Base-by-base conservation (phyloP, 1,284 basidiomycete species). In the Ustanciosporium gigantosporum region DNA sequence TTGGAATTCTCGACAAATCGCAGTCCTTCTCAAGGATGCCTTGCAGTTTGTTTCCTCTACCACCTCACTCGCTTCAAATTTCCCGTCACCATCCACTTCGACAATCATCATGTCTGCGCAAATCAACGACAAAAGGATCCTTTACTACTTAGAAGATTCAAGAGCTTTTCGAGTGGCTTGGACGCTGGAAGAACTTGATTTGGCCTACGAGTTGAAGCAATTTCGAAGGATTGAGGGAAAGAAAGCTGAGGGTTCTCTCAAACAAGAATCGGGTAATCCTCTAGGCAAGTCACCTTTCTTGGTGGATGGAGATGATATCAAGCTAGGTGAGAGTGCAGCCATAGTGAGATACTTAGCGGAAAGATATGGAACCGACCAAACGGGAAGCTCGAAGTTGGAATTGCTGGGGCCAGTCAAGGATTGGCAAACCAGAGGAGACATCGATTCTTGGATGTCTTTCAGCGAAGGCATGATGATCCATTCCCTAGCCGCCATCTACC, bases 71-170 rank as follows among this genome's bases (percentile, higher is more conserved):
- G n/a, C n/a, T n/a, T n/a, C n/a, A n/a, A n/a, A n/a, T n/a, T n/a
- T n/a, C n/a, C n/a, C n/a, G n/a, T n/a, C n/a, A n/a, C n/a, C n/a
- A n/a, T n/a, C n/a, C n/a, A n/a, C n/a, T n/a, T n/a, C n/a, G n/a
- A n/a, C n/a, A n/a, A n/a, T n/a, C n/a, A n/a, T n/a, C n/a, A n/a
- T n/a, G n/a, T n/a, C n/a, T n/a, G n/a, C n/a, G n/a, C n/a, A 38
- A 17, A 27, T 24, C 31, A 22, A n/a, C 14, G n/a, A 25, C 27
- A 19, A 8, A 20, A 45, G 49, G 14, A 36, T 22, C 14, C 46
- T 61, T 17, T 61, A 50, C 51, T 61, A 46, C 22, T 47, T 61
- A 9, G 42, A 61, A 27, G 46, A 55, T 31, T 61, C 58, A n/a
- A 50, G 58, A 9, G 51, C 58, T 11, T 50, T 61, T 11, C 58